Evolutionary conservation across 1,284 basidiomycete genomes (phyloP).

Genomic region (Rhodofomes roseus): DNA sequence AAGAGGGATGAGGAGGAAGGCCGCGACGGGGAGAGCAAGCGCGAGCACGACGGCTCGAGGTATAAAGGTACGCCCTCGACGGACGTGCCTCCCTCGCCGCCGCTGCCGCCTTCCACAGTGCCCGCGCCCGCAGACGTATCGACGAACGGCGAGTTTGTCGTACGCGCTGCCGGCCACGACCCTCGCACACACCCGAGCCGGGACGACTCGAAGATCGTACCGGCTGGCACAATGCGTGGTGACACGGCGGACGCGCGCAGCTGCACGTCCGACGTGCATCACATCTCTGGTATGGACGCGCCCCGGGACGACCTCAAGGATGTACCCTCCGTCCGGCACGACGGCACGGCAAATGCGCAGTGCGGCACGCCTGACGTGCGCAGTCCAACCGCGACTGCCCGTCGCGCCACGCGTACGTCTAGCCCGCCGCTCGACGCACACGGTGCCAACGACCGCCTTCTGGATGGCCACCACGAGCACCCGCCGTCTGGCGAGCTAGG

Average conservation of each 20-base stretch:
- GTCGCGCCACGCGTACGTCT: neutral
- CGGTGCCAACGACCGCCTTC: neutral
- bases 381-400: neutral
- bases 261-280: neutral
- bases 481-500: neutral
- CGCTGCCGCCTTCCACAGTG: neutral
- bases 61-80: too few species aligned
- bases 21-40: too few species aligned
- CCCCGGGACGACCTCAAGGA: too few species aligned
- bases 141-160: neutral
- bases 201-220: neutral
- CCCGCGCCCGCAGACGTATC: neutral
- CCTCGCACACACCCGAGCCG: neutral
- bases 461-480: too few species aligned
- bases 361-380: neutral
- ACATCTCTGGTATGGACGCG: too few species aligned
- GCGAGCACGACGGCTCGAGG: too few species aligned
- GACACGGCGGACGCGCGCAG: neutral
- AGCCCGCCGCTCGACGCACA: neutral
- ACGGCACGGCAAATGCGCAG: neutral
- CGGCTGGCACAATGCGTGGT: neutral
- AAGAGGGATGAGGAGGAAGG: too few species aligned
- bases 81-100: neutral
- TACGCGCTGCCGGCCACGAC: neutral
- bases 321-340: neutral